Evolutionary conservation across 768 basidiomycete genomes (phyloP).

Genomic region (Cystofilobasidium ferigula): DNA sequence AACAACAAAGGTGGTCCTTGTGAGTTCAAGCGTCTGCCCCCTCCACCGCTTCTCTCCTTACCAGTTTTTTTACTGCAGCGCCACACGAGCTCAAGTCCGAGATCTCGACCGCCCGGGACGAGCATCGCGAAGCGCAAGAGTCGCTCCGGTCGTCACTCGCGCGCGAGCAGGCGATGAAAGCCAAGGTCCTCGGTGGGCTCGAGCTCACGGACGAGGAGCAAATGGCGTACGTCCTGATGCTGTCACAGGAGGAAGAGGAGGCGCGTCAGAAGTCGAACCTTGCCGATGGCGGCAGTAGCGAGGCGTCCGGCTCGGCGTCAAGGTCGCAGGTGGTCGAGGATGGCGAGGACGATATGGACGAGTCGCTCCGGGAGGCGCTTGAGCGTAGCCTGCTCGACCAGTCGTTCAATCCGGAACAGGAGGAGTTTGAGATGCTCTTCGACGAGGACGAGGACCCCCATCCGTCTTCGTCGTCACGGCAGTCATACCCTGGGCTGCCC

Average conservation of each 20-base stretch:
- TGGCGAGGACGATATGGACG: slow-evolving; percentile 5
- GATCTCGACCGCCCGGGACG: slow-evolving; percentile 12
- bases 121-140: slow-evolving; percentile 8
- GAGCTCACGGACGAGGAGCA: slow-evolving; percentile 17
- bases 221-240: slow-evolving; percentile 17
- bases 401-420: neutral
- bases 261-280: neutral
- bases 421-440: slow-evolving; percentile 2
- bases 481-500: neutral
- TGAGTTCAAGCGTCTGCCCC: neutral
- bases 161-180: slow-evolving; percentile 3
- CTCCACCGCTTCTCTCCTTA: neutral
- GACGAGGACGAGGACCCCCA: neutral
- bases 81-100: slow-evolving; percentile 17
- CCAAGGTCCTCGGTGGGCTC: slow-evolving; percentile 11
- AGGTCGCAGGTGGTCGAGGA: too few relatives aligned
- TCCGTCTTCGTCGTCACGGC: neutral
- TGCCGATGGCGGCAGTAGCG: too few relatives aligned
- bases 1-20: slow-evolving; percentile 7
- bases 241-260: slow-evolving; percentile 21
- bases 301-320: neutral
- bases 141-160: neutral
- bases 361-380: neutral
- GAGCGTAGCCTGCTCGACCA: slow-evolving; percentile 10
- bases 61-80: neutral